Evolutionary conservation across 306 rosid species (phyloP), one percentile per base, ranked within the genome.

Genomic region (Quercus agrifolia): DNA sequence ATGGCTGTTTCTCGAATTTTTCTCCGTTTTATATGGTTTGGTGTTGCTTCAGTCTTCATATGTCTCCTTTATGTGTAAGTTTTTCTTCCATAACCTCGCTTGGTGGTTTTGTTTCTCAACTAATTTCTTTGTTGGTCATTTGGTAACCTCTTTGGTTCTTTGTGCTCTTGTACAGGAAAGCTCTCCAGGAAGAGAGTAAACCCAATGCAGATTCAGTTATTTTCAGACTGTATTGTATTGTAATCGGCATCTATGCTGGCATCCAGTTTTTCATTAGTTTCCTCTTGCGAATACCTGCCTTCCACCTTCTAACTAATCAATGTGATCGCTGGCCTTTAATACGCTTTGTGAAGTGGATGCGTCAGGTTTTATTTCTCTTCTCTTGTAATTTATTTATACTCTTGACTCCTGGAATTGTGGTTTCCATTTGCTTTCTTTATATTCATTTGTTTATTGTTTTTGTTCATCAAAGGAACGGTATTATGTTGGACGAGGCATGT

Each of bases 401-500:
- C 72, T 74, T 85, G 67, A 76, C 58, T 74, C 38, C 71, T 77
- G 77, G 28, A 31, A 4, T 18, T 23, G 33, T 72, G 77, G 55
- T 70, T 72, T 14, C 79, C 56, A 21, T 85, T 21, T 73, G 76
- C 61, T 68, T 57, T 55, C 72, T 11, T 80, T 61, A 70, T 80
- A 71, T 62, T 81, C 73, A 77, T 75, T 63, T 44, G 7, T 27
- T 54, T 46, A 23, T 77, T 23, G 4, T 41, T 79, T 62, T 81
- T 77, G 54, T 56, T 70, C 83, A 17, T 62, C 85, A 74, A 83
- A 94, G 99, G 99, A 94, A 78, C 99, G 92, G 0, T 85, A 94
- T 83, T 94, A 92, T 83, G 97, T 92, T 75, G 99, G 99, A 15
- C 93, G 92, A 11, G 99, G 99, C 88, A 91, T 94, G 99, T 94